These are phyloP conservation scores for Hypoxylon sp. DNA, from an alignment of 2,329 filamentous ascomycete species.

Conservation along the genomic window DNA sequence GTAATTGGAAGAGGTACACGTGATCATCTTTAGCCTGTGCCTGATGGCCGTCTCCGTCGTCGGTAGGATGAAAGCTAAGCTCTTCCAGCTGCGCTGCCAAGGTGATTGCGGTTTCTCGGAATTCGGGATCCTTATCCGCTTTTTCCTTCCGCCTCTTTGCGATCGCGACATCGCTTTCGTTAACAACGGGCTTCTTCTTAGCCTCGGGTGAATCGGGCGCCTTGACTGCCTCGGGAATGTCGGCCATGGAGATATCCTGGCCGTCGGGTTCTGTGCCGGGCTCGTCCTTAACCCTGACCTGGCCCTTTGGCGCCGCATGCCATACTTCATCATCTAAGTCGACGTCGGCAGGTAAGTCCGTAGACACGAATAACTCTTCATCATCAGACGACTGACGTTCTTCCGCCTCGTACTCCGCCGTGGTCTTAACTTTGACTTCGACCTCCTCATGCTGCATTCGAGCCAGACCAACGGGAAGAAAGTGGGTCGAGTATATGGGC, in stretches of 20 bases:
- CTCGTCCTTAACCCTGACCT: slow-evolving; percentile 59
- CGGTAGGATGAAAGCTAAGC: slow-evolving; percentile 47
- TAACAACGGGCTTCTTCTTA: slow-evolving; percentile 48
- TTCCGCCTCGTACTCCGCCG: slow-evolving; percentile 68
- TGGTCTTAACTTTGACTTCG: slow-evolving; percentile 65
- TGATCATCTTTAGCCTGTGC: slow-evolving; percentile 60
- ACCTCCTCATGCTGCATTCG: slow-evolving; percentile 66
- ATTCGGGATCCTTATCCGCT: slow-evolving; percentile 48
- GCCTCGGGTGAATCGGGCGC: slow-evolving; percentile 50
- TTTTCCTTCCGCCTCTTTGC: slow-evolving; percentile 49
- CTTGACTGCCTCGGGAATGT: slow-evolving; percentile 54
- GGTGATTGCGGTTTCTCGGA: slow-evolving; percentile 44
- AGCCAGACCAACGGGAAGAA: slow-evolving; percentile 67
- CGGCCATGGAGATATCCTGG: slow-evolving; percentile 56
- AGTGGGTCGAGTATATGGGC: slow-evolving; percentile 53
- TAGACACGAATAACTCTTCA: slow-evolving; percentile 60
- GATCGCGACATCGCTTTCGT: slow-evolving; percentile 32
- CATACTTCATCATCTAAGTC: slow-evolving; percentile 55
- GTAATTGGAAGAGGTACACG: slow-evolving; percentile 74
- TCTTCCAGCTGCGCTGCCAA: slow-evolving; percentile 50
- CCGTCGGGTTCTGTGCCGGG: slow-evolving; percentile 55
- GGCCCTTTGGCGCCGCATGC: slow-evolving; percentile 54
- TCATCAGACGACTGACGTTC: slow-evolving; percentile 59
- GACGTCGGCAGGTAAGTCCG: slow-evolving; percentile 44
- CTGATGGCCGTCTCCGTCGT: slow-evolving; percentile 11